phyloP scores from a whole-genome alignment of 257 asterid genomes.

The Agastache rugosa region DNA sequence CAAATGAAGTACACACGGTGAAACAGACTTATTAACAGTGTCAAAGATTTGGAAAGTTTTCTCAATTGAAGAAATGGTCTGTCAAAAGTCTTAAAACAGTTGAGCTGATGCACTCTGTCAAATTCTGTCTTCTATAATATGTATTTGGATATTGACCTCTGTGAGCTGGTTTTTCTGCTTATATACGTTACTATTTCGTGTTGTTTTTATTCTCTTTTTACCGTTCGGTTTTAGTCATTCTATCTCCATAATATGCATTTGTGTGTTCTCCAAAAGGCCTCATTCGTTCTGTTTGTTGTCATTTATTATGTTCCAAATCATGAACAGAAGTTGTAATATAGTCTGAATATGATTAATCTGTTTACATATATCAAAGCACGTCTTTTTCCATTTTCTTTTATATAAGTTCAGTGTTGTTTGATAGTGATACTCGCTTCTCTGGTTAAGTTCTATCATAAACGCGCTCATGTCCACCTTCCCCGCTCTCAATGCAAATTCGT shows the following conservation, averaged over 20 bases:
- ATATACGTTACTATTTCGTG: not conserved
- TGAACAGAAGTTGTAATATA: not conserved
- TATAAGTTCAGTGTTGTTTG: not conserved
- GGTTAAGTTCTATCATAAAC: too few species aligned
- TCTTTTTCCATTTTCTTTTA: too few species aligned
- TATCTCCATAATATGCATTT: too few species aligned
- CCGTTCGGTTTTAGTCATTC: not conserved
- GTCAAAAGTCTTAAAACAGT: not conserved
- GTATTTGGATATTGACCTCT: not conserved
- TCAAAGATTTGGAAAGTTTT: not conserved
- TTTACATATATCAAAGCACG: not conserved
- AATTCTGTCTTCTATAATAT: slow-evolving; percentile 10
- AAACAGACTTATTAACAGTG: not conserved
- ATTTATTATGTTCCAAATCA: not conserved
- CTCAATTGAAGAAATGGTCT: not conserved
- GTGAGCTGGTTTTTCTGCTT: not conserved
- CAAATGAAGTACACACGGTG: not conserved
- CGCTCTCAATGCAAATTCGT: too few species aligned
- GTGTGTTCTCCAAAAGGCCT: not conserved
- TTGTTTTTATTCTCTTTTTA: not conserved
- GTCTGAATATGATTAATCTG: not conserved
- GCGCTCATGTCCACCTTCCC: too few species aligned
- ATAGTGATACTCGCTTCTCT: too few species aligned
- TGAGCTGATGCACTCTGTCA: slow-evolving; percentile 5
- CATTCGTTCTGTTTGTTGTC: not conserved